Evolutionary conservation across 306 rosid species (phyloP), one percentile per base, ranked within the genome.

Genomic region (Quillaja saponaria): DNA sequence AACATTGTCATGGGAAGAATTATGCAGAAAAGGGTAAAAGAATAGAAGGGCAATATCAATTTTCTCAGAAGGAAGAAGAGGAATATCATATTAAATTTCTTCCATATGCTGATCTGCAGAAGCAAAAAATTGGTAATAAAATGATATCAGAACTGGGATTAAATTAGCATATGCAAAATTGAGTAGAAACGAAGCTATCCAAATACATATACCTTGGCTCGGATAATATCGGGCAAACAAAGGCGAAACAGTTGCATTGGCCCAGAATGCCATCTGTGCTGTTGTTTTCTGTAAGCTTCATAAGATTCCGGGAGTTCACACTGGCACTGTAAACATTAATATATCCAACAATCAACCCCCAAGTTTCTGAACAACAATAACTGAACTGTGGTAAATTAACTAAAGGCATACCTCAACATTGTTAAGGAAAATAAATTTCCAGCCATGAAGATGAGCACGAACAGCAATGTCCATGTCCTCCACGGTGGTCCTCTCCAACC

Each of bases 401-500:
- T 59, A 8, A 54, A 25, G 57, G 17, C 64, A 13, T 58, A 90
- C 97, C 96, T 90, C 96, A 13, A 90, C 97, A 59, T 90, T 96
- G 42, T 90, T 90, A 66, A 90, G 94, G 71, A 77, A 90, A n/a
- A 87, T 81, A 78, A 90, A 90, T 60, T 90, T 90, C 97, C 97
- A 90, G 42, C 97, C 97, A 45, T 83, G 88, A 65, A 90, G 97
- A 72, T 90, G 97, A 63, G 97, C 97, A 7, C 97, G 82, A 13
- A 90, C 96, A 0, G 97, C 97, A 11, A 90, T 83, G 53, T 90
- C 97, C 97, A 90, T 90, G 79, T 90, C 97, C 79, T 91, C 98
- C 0, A 91, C 96, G 0, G 98, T 91, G 45, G 98, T 91, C 49
- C 97, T 85, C 76, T 90, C 97, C 68, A 90, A 52, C 97, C 97